Conservation (phyloP, 257 asterid genomes). For the Osmanthus fragrans region DNA sequence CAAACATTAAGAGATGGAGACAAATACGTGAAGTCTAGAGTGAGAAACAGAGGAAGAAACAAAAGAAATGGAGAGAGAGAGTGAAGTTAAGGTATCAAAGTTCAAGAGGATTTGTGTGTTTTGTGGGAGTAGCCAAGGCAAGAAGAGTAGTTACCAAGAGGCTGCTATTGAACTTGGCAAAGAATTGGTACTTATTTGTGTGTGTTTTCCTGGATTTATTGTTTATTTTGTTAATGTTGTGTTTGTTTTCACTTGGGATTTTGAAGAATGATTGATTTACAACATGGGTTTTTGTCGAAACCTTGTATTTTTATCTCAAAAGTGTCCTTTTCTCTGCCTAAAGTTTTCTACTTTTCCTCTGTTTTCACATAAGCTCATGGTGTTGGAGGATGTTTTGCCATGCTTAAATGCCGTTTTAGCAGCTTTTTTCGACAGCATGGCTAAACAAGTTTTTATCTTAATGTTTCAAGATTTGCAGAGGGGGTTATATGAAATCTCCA, state of each 20-base stretch:
- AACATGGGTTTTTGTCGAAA: conserved; percentile 8
- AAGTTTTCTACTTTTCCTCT: background rate
- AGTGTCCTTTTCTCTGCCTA: background rate
- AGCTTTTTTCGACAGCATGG: too few relatives aligned
- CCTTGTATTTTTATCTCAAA: conserved; percentile 18
- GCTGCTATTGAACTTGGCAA: conserved; percentile 80
- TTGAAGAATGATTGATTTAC: conserved; percentile 8
- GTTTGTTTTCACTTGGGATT: conserved; percentile 13
- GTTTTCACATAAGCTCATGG: background rate
- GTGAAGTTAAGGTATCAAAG: conserved; percentile 49
- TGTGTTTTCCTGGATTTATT: background rate
- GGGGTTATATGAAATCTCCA: too few relatives aligned
- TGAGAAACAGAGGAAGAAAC: background rate
- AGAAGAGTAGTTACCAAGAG: conserved; percentile 76
- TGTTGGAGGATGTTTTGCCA: background rate
- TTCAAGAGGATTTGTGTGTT: conserved; percentile 90
- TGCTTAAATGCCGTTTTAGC: background rate
- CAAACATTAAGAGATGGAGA: conserved; percentile 20
- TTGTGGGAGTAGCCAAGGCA: conserved; percentile 96
- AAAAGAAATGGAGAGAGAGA: conserved; percentile 46
- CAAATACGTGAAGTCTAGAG: conserved; percentile 1
- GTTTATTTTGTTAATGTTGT: background rate
- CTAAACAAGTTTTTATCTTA: background rate
- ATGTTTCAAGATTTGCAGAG: too few relatives aligned
- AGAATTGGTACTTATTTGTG: conserved; percentile 51